Evolutionary conservation across 192 early-diverging fungal species (phyloP).

Genomic region (Borealophlyctis nickersoniae): DNA sequence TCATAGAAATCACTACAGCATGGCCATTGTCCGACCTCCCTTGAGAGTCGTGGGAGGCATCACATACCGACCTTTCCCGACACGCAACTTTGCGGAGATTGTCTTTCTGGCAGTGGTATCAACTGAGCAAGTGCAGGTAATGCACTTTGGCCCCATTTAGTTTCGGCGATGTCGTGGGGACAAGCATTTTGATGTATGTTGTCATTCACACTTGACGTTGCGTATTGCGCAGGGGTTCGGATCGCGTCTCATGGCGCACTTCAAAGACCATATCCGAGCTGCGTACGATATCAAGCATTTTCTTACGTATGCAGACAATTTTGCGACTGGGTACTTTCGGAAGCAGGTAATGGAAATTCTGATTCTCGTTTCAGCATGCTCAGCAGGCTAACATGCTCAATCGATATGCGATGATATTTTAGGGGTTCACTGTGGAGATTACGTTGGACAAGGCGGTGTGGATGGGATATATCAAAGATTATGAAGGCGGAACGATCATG

Average conservation of each 20-base stretch:
- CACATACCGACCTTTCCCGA: conserved; percentile 86
- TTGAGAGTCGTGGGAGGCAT: conserved; percentile 90
- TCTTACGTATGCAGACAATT: conserved; percentile 98
- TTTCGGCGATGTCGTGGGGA: neutral
- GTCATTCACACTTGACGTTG: no score
- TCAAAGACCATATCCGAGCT: conserved; percentile 87
- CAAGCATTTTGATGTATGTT: no score
- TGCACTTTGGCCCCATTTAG: neutral
- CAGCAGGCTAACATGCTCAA: neutral
- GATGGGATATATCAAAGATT: conserved; percentile 99
- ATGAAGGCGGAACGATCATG: conserved; percentile 98
- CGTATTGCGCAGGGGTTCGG: conserved; percentile 77
- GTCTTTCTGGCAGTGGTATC: conserved; percentile 95
- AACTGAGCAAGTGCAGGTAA: conserved; percentile 86
- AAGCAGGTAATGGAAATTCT: conserved; percentile 67
- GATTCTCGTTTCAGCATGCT: neutral
- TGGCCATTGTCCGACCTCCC: conserved; percentile 70
- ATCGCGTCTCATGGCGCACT: conserved; percentile 89
- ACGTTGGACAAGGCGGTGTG: conserved; percentile 88
- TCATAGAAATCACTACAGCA: conserved; percentile 75
- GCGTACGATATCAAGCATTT: conserved; percentile 78
- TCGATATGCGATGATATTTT: neutral
- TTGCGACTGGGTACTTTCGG: conserved; percentile 97
- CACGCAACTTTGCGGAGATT: conserved; percentile 93
- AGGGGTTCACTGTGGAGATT: conserved; percentile 97